Base-by-base conservation (phyloP, 306 rosid species). In the Delonix regia region DNA sequence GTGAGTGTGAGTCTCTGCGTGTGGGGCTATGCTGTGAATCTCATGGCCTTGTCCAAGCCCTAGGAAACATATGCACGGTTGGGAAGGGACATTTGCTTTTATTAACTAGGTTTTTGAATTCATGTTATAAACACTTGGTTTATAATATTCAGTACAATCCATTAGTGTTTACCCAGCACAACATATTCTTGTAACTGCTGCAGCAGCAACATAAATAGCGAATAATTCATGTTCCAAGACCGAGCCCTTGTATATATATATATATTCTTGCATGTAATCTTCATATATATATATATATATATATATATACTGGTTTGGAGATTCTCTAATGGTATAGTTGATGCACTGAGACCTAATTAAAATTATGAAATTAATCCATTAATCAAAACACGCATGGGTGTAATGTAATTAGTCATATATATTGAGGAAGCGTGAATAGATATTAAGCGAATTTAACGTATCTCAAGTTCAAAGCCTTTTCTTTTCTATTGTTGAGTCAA, bases 21-120 rank as follows among this genome's bases (percentile, higher is more conserved):
- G 87, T 81, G 36, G 78, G 88, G 71, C 55, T 71, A 36, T 65
- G 73, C 48, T 14, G 19, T 27, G 79, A 60, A 44, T 85, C 76
- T 81, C 75, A 74, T 68, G 82, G 28, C 30, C 10, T 42, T 86
- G 86, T 83, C 82, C 18, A 83, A 52, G 48, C 27, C 75, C n/a
- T 49, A 38, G 61, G 80, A 88, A 84, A 74, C 84, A 80, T 76
- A 39, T 89, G 87, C 76, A 74, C 77, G 89, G 91, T 85, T 83
- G 87, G 92, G 78, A 53, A 74, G 85, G 55, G 70, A 86, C 92
- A 86, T 66, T 75, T 34, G 34, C 28, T 55, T 73, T 80, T 36
- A 69, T 76, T 72, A 55, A 80, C 47, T 49, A 27, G 13, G 48
- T 33, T 65, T 69, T 48, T 42, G 12, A 73, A 39, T 36, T 4